Conservation (phyloP, 2,329 filamentous ascomycete genomes). For the Leptodontidium sp. region DNA sequence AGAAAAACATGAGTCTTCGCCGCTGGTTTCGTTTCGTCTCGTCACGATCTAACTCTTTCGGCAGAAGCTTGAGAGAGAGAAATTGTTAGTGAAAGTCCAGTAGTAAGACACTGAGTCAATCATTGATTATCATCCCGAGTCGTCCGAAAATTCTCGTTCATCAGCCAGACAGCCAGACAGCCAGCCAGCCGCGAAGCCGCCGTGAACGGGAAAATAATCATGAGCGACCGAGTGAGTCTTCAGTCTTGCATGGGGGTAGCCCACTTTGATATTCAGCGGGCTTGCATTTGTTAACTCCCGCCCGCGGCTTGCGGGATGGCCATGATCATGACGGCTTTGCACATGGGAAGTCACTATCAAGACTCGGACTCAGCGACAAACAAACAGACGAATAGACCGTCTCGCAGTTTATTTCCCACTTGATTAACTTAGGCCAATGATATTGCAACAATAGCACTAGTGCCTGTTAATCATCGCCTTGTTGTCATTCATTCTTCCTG, state of each 20-base stretch:
- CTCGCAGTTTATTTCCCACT: background rate
- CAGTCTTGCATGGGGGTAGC: conserved; percentile 19
- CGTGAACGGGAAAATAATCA: background rate
- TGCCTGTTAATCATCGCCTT: background rate
- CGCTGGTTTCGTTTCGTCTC: too few species aligned
- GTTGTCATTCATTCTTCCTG: conserved; percentile 1
- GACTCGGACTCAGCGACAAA: background rate
- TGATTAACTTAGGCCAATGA: background rate
- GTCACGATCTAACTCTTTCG: background rate
- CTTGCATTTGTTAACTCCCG: conserved; percentile 3
- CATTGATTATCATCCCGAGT: background rate
- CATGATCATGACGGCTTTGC: conserved; percentile 1
- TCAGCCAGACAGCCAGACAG: too few species aligned
- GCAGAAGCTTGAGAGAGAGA: background rate
- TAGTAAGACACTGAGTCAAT: conserved; percentile 1
- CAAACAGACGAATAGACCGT: too few species aligned
- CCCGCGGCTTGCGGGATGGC: conserved; percentile 2
- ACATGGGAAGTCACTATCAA: conserved; percentile 6
- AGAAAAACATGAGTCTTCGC: background rate
- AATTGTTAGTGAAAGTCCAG: background rate
- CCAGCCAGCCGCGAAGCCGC: background rate
- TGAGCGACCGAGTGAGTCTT: background rate
- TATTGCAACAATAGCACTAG: background rate
- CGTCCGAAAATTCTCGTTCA: conserved; percentile 1
- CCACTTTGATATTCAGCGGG: conserved; percentile 24